Conservation (phyloP, 2,329 filamentous ascomycete species). For the Pestalotiopsis sp. region DNA sequence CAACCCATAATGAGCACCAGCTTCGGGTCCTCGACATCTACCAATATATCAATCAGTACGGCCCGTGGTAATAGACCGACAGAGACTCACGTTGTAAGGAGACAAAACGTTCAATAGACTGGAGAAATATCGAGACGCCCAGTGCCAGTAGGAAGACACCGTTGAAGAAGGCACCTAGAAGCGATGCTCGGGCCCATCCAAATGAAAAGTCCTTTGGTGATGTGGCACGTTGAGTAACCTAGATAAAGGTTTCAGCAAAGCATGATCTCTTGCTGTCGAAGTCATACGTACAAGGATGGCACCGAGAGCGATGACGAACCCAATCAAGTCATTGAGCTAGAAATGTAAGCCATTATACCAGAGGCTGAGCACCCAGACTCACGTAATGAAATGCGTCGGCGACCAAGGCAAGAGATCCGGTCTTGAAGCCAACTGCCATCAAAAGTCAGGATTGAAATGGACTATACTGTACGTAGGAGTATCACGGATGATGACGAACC, state of each 20-base stretch:
- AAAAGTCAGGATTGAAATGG: background rate
- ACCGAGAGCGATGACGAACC: slow-evolving; percentile 67
- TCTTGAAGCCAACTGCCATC: slow-evolving; percentile 44
- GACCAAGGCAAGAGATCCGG: slow-evolving; percentile 70
- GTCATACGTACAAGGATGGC: slow-evolving; percentile 59
- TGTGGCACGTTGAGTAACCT: slow-evolving; percentile 60
- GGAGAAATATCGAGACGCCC: slow-evolving; percentile 72
- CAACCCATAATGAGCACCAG: slow-evolving; percentile 72
- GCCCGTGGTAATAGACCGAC: too few species aligned
- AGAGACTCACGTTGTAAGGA: slow-evolving; percentile 51
- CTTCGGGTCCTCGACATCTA: slow-evolving; percentile 66
- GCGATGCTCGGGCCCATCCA: slow-evolving; percentile 75
- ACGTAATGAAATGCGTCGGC: slow-evolving; percentile 83
- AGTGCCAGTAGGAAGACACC: slow-evolving; percentile 74
- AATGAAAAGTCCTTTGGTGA: slow-evolving; percentile 66
- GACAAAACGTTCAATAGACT: slow-evolving; percentile 73
- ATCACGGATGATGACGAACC: slow-evolving; percentile 34
- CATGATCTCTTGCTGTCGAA: background rate
- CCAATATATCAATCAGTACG: slow-evolving; percentile 2
- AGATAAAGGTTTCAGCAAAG: background rate
- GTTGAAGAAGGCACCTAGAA: slow-evolving; percentile 81
- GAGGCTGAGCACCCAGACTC: slow-evolving; percentile 27
- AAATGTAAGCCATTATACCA: background rate
- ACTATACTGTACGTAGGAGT: background rate
- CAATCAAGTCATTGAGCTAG: slow-evolving; percentile 67